Base-by-base conservation (phyloP, 345 rosid genomes). In the Eucalyptus pumila region DNA sequence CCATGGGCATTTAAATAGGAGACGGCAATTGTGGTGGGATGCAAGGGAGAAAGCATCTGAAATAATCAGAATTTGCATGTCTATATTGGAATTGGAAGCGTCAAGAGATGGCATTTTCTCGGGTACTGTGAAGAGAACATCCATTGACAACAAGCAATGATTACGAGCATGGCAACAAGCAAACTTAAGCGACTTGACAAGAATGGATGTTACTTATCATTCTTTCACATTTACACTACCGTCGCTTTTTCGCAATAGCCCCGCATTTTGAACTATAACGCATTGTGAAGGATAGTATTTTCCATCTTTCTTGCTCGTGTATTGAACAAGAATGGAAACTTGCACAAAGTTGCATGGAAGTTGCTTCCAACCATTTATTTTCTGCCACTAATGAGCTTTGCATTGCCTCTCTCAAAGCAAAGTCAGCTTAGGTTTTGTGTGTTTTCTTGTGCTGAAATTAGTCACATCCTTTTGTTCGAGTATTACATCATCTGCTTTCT, bases 191-290 rank as follows among this genome's bases (percentile, higher is more conserved):
- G 93, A 95, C 89, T 91, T 95, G 72, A 90, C 96, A 62, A 93
- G 92, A 90, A 91, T 97, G 94, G 98, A 96, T 90, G 92, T 91
- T 90, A 87, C 98, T 83, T 94, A 93, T 91, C 96, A 94, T 93
- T 95, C 99, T 88, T 95, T 96, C 91, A 91, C 96, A 90, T 89
- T 98, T 97, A 91, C 94, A 97, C n/a, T n/a, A n/a, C n/a, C n/a
- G n/a, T n/a, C n/a, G n/a, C n/a, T n/a, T n/a, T n/a, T n/a, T n/a
- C n/a, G n/a, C n/a, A n/a, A n/a, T 56, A 32, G 51, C 42, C 30
- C 17, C 7, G 51, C 37, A 11, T 89, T 87, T 37, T 81, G 37
- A 27, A 44, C 76, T 50, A 27, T 30, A 49, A 88, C 40, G 50
- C 62, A 88, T 62, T 11, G 47, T 44, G 62, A 72, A 87, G 72